phyloP scores from a whole-genome alignment of 73 alveolate genomes.

The Blepharisma stoltei region DNA sequence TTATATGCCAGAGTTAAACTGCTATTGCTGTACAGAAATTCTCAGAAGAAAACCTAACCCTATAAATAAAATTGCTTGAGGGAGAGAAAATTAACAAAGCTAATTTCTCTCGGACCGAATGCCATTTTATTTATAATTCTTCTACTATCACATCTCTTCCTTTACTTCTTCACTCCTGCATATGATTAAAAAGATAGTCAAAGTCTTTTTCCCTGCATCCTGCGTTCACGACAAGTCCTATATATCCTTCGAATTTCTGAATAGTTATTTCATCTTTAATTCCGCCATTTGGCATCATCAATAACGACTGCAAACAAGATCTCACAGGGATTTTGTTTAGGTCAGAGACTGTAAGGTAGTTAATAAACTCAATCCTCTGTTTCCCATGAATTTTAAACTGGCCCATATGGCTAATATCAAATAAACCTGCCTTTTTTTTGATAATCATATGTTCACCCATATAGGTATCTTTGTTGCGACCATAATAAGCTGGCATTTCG shows the following conservation, averaged over 20 bases:
- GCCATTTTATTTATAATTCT: no score
- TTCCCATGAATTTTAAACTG: background rate
- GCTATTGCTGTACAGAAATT: no score
- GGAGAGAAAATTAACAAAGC: no score
- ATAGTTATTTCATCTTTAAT: background rate
- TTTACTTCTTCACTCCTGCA: background rate
- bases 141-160: background rate
- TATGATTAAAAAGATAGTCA: background rate
- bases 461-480: no score
- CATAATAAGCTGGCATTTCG: no score
- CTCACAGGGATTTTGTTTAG: background rate
- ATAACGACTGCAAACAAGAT: background rate
- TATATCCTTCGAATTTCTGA: background rate
- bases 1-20: no score
- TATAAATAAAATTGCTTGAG: no score
- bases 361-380: background rate
- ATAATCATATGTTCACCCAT: background rate
- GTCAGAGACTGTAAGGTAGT: background rate
- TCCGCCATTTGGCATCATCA: background rate
- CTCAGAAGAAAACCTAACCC: no score
- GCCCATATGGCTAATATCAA: slow-evolving; percentile 2
- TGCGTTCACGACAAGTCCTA: background rate
- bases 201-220: background rate
- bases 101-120: no score
- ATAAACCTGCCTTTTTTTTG: background rate